Evolutionary conservation across 352 stramenopile species (phyloP).

Genomic region (Phytophthora fragariaefolia): DNA sequence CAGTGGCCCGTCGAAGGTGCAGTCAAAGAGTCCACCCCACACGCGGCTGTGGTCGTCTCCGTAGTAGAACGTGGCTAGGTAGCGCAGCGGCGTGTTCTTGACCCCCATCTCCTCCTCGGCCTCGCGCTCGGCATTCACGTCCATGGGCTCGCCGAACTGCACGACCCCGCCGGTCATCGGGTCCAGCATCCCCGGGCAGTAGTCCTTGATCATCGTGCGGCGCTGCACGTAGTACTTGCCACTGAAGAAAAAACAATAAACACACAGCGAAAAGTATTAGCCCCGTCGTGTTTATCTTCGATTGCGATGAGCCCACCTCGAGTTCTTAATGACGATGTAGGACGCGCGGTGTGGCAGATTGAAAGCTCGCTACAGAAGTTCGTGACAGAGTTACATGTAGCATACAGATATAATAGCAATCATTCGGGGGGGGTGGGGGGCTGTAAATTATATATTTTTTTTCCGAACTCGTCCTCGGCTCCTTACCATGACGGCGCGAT

Average conservation of each 20-base stretch:
- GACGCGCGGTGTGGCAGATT: slow-evolving; percentile 85
- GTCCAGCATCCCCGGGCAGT: slow-evolving; percentile 86
- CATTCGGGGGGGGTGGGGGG: too few relatives aligned
- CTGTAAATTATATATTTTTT: too few relatives aligned
- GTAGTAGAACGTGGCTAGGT: slow-evolving; percentile 78
- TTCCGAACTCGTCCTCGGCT: too few relatives aligned
- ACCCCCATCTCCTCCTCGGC: slow-evolving; percentile 89
- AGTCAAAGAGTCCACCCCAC: slow-evolving; percentile 83
- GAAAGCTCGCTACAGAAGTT: slow-evolving; percentile 58
- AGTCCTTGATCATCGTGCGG: slow-evolving; percentile 90
- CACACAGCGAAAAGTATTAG: too few relatives aligned
- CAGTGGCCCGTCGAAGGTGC: slow-evolving; percentile 71
- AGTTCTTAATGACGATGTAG: slow-evolving; percentile 89
- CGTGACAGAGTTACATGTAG: background rate
- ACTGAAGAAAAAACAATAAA: slow-evolving; percentile 35
- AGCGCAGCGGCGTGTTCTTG: slow-evolving; percentile 53
- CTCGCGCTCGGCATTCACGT: slow-evolving; percentile 73
- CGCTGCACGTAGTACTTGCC: slow-evolving; percentile 86
- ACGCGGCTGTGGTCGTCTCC: slow-evolving; percentile 62
- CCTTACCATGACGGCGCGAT: slow-evolving; percentile 81
- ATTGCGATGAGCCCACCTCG: slow-evolving; percentile 37
- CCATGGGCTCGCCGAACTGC: slow-evolving; percentile 74
- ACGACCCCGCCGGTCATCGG: slow-evolving; percentile 86
- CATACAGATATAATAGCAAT: background rate
- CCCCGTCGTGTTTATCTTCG: too few relatives aligned